Conservation (phyloP, 257 asterid genomes). For the Salvia rosmarinus region DNA sequence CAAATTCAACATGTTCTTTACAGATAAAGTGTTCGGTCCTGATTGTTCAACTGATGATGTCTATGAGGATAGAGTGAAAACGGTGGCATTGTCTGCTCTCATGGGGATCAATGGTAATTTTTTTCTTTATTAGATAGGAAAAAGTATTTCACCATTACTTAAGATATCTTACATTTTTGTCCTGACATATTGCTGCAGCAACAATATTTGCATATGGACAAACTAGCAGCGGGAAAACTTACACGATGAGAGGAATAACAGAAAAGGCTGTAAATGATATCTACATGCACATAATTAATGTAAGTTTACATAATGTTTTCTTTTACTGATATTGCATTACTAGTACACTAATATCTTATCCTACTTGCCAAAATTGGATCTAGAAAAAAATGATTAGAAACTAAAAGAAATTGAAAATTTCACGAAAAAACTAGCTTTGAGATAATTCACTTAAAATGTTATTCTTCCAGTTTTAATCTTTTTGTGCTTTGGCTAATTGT, state of each 20-base stretch:
- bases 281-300: conserved; percentile 80
- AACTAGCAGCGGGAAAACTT: conserved; percentile 97
- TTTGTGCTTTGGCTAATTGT: conserved; percentile 4
- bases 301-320: conserved; percentile 42
- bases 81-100: conserved; percentile 90
- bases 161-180: conserved; percentile 19
- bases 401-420: not conserved
- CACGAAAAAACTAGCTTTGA: not conserved
- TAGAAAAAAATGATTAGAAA: too few species aligned
- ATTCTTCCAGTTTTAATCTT: not conserved
- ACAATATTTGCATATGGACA: conserved; percentile 97
- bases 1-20: conserved; percentile 6
- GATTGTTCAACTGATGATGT: conserved; percentile 71
- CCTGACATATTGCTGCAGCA: conserved; percentile 57
- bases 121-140: conserved; percentile 11
- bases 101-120: conserved; percentile 89
- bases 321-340: not conserved
- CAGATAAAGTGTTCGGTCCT: conserved; percentile 93
- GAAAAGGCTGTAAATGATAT: conserved; percentile 94
- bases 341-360: not conserved
- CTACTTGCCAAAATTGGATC: too few species aligned
- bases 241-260: conserved; percentile 88
- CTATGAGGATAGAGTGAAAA: conserved; percentile 89
- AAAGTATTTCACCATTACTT: not conserved
- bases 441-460: conserved; percentile 1